Conservation (phyloP, 1,139 yeast species). For the Debaryomyces nepalensis region DNA sequence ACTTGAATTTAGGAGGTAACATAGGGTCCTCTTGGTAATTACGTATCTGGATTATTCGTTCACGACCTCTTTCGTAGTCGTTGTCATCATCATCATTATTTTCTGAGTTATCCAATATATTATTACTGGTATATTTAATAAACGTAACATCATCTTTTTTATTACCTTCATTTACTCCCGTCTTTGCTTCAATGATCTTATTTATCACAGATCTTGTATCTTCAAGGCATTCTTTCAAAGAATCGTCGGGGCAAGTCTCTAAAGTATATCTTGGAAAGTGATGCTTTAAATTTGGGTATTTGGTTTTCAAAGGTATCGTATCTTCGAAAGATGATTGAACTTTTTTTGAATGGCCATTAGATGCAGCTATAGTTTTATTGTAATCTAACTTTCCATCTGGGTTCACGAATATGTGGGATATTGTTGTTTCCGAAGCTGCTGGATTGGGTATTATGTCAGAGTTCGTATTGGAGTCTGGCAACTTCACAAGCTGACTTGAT, state of each 20-base stretch:
- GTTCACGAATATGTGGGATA: conserved; percentile 29
- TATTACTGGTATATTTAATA: conserved; percentile 28
- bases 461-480: conserved; percentile 5
- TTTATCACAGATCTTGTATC: conserved; percentile 36
- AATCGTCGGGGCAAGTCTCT: conserved; percentile 35
- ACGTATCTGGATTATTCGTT: conserved; percentile 35
- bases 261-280: conserved; percentile 41
- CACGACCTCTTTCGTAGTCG: conserved; percentile 23
- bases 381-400: conserved; percentile 36
- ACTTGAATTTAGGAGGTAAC: conserved; percentile 79
- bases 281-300: conserved; percentile 46
- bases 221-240: conserved; percentile 29
- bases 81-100: conserved; percentile 17
- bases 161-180: conserved; percentile 21
- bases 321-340: conserved; percentile 40
- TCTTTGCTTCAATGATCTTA: conserved; percentile 25
- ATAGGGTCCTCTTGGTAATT: conserved; percentile 73
- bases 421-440: conserved; percentile 11
- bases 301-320: conserved; percentile 46
- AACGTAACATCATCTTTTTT: conserved; percentile 22
- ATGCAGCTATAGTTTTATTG: conserved; percentile 29
- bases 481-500: conserved; percentile 4
- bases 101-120: conserved; percentile 12
- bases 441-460: conserved; percentile 3
- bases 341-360: conserved; percentile 16